These are phyloP conservation scores for Ceratocystis huliohia DNA, from an alignment of 2,329 filamentous ascomycete species.

Conservation along the genomic window DNA sequence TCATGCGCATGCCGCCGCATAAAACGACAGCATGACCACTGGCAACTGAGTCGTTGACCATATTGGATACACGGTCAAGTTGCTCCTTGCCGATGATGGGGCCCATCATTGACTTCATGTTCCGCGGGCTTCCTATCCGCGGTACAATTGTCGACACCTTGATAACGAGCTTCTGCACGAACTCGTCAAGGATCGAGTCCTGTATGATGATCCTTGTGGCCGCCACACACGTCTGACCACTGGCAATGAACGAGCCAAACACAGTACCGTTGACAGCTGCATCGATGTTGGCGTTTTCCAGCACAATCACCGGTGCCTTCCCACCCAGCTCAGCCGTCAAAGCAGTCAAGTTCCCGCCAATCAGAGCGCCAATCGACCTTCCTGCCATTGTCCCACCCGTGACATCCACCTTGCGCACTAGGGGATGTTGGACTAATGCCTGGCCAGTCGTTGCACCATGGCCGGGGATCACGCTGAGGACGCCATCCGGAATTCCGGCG, in stretches of 20 bases:
- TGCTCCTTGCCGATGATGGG: constrained; percentile 32
- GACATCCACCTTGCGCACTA: constrained; percentile 62
- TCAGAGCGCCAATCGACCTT: constrained; percentile 57
- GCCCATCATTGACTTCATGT: constrained; percentile 29
- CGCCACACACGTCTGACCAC: constrained; percentile 48
- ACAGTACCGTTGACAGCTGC: constrained; percentile 44
- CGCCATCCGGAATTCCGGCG: constrained; percentile 62
- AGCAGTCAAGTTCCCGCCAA: constrained; percentile 49
- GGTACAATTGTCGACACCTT: constrained; percentile 32
- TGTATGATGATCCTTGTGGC: constrained; percentile 48
- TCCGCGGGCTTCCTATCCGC: constrained; percentile 29
- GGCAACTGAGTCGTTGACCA: constrained; percentile 34
- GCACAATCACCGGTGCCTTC: constrained; percentile 53
- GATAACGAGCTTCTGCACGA: constrained; percentile 46
- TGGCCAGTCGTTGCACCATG: constrained; percentile 55
- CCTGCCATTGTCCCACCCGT: constrained; percentile 63
- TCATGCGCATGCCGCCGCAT: constrained; percentile 26
- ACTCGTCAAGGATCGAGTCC: constrained; percentile 37
- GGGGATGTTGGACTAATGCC: constrained; percentile 52
- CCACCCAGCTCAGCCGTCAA: constrained; percentile 54
- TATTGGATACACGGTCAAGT: constrained; percentile 49
- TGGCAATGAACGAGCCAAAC: constrained; percentile 38
- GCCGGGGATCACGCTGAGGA: constrained; percentile 62
- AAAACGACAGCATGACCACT: constrained; percentile 26
- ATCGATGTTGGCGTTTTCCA: constrained; percentile 52